Evolutionary conservation across 148 eudicot genomes (phyloP).

Genomic region (Pharnaceum exiguum): DNA sequence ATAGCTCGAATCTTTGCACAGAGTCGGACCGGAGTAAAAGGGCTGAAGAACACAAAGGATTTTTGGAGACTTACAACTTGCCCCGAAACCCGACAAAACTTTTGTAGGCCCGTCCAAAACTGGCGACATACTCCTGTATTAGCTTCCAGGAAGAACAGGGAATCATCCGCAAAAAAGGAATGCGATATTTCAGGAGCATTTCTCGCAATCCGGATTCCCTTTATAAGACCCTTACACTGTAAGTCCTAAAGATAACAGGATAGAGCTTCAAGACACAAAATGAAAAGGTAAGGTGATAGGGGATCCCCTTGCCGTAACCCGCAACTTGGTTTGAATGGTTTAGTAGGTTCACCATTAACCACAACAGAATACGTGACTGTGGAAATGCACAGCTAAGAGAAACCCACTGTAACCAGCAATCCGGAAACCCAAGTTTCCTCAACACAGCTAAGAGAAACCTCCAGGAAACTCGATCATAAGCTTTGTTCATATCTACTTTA

Average conservation of each 20-base stretch:
- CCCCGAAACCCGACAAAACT: neutral
- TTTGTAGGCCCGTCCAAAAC: too few relatives aligned
- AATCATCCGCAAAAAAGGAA: neutral
- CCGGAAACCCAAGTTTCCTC: neutral
- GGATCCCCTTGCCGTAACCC: neutral
- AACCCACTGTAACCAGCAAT: too few relatives aligned
- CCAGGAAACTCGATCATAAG: neutral
- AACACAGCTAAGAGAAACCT: neutral
- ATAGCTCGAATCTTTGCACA: neutral
- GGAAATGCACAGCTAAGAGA: neutral
- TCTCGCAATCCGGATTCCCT: neutral
- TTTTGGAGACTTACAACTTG: neutral
- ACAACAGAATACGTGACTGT: neutral
- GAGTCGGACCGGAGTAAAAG: neutral
- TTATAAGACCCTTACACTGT: neutral
- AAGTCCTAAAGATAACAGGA: neutral
- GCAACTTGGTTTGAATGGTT: neutral
- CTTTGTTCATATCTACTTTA: neutral
- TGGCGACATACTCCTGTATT: fast-evolving
- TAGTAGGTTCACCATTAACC: neutral
- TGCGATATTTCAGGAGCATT: neutral
- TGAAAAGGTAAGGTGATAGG: neutral
- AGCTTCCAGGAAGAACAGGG: neutral
- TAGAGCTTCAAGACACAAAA: neutral
- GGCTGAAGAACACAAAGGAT: neutral